Conservation (phyloP, 169 alveolate species). For the Toxoplasma gondii region DNA sequence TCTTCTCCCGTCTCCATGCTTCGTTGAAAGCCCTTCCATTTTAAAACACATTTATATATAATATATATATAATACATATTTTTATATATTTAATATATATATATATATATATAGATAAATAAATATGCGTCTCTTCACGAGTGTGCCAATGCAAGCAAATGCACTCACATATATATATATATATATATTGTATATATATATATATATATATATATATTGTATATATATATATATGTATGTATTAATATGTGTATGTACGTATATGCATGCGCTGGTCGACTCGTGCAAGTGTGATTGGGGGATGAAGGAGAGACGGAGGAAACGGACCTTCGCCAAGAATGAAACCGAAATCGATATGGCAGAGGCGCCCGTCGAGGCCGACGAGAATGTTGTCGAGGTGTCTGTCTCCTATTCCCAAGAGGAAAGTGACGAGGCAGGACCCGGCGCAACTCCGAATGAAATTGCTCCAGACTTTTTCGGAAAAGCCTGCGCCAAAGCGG, state of each 20-base stretch:
- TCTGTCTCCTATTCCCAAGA: conserved; percentile 99
- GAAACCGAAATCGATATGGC: conserved; percentile 99
- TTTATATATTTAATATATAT: too few species aligned
- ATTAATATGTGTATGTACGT: neutral
- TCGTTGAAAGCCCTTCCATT: too few species aligned
- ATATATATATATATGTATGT: neutral
- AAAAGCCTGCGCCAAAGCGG: neutral
- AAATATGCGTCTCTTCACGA: neutral
- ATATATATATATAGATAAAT: too few species aligned
- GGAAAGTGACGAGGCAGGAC: conserved; percentile 96
- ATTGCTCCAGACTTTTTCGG: neutral
- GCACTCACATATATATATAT: neutral
- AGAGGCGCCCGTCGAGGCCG: conserved; percentile 86
- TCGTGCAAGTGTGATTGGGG: neutral
- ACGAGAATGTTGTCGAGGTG: conserved; percentile 97
- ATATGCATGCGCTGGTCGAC: neutral
- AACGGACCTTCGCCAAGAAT: conserved; percentile 89
- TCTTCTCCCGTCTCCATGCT: neutral
- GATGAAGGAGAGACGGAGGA: neutral
- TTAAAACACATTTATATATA: too few species aligned
- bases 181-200: too few species aligned
- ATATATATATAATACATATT: too few species aligned
- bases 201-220: too few species aligned
- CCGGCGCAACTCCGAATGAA: conserved; percentile 97
- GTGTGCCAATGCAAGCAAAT: neutral